Evolutionary conservation across 331 rosid genomes (phyloP).

Genomic region (Prunus yedoensis): DNA sequence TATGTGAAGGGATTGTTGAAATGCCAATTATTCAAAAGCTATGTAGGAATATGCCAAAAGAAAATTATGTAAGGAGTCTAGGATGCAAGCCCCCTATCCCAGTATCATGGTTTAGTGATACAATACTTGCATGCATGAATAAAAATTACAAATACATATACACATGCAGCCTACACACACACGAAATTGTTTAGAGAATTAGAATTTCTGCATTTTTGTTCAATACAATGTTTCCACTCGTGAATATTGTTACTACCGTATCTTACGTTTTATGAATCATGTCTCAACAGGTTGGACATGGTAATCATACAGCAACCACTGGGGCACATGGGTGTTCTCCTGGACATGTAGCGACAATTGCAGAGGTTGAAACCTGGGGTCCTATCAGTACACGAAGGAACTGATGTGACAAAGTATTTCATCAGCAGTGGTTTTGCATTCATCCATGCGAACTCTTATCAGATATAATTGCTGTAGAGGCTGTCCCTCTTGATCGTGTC

Average conservation of each 20-base stretch:
- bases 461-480: slow-evolving; percentile 86
- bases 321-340: slow-evolving; percentile 99
- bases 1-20: not conserved
- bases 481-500: slow-evolving; percentile 72
- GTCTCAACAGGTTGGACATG: slow-evolving; percentile 83
- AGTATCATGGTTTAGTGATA: not conserved
- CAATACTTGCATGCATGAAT: not conserved
- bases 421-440: slow-evolving; percentile 94
- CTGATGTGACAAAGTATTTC: slow-evolving; percentile 68
- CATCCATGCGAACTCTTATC: slow-evolving; percentile 86
- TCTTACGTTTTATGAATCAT: not conserved
- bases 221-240: not conserved
- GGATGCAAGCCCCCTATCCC: not conserved
- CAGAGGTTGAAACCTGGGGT: slow-evolving; percentile 96
- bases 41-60: not conserved
- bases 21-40: not conserved
- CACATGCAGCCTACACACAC: not conserved
- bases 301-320: slow-evolving; percentile 90
- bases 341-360: slow-evolving; percentile 95
- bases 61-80: not conserved
- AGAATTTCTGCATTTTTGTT: not conserved
- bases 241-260: not conserved
- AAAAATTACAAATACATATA: not conserved
- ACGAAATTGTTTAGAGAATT: not conserved
- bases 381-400: slow-evolving; percentile 86